A percentile compares a stretch with the other conserved stretches of the same genome.
Conservation (phyloP, 768 basidiomycete genomes). For the Hypsizygus marmoreus region DNA sequence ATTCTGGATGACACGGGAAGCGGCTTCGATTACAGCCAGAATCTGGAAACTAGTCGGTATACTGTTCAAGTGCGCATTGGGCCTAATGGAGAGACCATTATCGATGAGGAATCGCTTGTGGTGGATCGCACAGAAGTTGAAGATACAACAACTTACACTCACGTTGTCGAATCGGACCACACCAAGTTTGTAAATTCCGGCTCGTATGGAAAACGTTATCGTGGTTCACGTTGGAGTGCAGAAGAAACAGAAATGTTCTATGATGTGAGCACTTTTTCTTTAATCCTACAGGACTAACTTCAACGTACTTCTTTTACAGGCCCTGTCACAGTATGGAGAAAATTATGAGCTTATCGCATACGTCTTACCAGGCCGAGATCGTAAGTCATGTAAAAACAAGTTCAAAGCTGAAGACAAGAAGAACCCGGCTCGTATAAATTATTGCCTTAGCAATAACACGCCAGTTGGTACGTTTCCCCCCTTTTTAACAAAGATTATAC, state of each 20-base stretch:
- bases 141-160: slow-evolving; percentile 67
- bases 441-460: slow-evolving; percentile 70
- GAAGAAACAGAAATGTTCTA: slow-evolving; percentile 90
- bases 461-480: slow-evolving; percentile 64
- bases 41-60: slow-evolving; percentile 66
- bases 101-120: slow-evolving; percentile 83
- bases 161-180: slow-evolving; percentile 80
- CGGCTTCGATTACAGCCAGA: slow-evolving; percentile 71
- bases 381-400: slow-evolving; percentile 91
- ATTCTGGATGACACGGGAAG: slow-evolving; percentile 49
- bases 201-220: slow-evolving; percentile 77
- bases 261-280: slow-evolving; percentile 51
- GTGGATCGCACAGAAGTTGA: slow-evolving; percentile 78
- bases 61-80: slow-evolving; percentile 88
- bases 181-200: slow-evolving; percentile 85
- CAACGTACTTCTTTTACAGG: slow-evolving; percentile 59
- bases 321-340: slow-evolving; percentile 86
- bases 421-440: slow-evolving; percentile 73
- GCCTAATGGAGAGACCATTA: slow-evolving; percentile 82
- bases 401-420: slow-evolving; percentile 89
- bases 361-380: slow-evolving; percentile 80
- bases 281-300: not conserved
- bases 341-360: slow-evolving; percentile 92
- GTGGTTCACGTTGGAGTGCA: slow-evolving; percentile 86
- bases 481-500: not conserved